A percentile compares a stretch with the other conserved stretches of the same genome.
Conservation (phyloP, 164 flowering plant genomes). For the Tetrastigma voinierianum region DNA sequence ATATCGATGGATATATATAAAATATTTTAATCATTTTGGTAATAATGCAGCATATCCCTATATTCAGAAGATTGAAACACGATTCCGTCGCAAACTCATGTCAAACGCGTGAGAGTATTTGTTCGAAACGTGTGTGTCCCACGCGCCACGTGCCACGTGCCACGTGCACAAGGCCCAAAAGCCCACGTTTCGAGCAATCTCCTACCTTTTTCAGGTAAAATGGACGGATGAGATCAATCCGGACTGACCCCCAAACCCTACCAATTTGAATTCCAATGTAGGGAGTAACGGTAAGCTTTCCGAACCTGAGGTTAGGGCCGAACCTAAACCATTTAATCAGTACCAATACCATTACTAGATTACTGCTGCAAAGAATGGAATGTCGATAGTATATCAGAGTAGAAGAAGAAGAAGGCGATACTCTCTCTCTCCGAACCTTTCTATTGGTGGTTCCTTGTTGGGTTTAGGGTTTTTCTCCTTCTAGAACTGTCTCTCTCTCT, state of each 20-base stretch:
- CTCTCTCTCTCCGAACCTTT: not conserved
- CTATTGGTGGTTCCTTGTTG: not conserved
- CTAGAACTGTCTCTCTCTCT: no score
- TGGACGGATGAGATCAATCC: conserved; percentile 19
- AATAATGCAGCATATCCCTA: no score
- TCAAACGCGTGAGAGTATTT: no score
- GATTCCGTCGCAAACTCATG: no score
- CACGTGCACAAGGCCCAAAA: not conserved
- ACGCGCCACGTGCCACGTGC: no score
- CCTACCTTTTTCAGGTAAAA: not conserved
- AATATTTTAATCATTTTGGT: no score
- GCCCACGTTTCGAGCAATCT: not conserved
- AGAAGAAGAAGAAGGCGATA: not conserved
- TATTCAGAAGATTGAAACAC: no score
- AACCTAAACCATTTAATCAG: conserved; percentile 14
- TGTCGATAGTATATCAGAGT: no score
- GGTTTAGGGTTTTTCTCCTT: not conserved
- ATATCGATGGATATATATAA: no score
- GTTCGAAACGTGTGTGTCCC: no score
- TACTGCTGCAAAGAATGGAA: no score
- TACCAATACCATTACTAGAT: no score
- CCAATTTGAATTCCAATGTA: conserved; percentile 48
- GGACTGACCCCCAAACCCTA: conserved; percentile 11
- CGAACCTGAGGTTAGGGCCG: conserved; percentile 33
- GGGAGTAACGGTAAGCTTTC: conserved; percentile 41